These are phyloP conservation scores for Prinsepia uniflora DNA, from an alignment of 306 rosid genomes.

Conservation along the genomic window DNA sequence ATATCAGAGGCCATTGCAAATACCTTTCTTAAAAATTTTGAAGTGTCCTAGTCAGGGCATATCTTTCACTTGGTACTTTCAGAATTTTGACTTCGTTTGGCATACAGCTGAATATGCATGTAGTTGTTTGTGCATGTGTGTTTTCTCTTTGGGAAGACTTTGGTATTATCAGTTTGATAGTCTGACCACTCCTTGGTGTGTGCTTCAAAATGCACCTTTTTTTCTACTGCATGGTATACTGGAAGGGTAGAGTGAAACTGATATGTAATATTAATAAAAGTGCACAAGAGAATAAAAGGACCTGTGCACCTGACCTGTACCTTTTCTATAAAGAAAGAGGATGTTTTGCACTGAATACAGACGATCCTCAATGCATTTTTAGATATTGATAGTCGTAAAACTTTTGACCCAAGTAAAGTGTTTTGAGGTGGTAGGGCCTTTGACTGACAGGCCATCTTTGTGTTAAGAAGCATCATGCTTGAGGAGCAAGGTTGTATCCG, in stretches of 20 bases:
- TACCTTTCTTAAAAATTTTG: background rate
- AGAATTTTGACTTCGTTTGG: background rate
- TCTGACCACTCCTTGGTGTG: background rate
- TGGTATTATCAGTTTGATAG: background rate
- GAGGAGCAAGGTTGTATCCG: background rate
- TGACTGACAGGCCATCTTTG: background rate
- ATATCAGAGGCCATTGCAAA: background rate
- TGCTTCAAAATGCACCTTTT: background rate
- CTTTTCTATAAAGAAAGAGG: background rate
- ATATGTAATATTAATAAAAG: background rate
- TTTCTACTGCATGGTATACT: background rate
- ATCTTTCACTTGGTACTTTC: background rate
- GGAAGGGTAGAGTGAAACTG: background rate
- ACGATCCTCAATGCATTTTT: background rate
- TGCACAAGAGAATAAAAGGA: background rate
- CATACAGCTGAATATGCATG: background rate
- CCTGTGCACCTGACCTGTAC: background rate
- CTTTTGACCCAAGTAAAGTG: background rate
- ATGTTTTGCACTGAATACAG: background rate
- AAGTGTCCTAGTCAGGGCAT: background rate
- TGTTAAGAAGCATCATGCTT: background rate
- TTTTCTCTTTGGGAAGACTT: background rate
- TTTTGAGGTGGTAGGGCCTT: constrained; percentile 2
- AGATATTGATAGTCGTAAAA: background rate
- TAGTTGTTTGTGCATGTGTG: background rate